Evolutionary conservation across 192 early-diverging fungal genomes (phyloP).

Genomic region (Coemansia sp.): DNA sequence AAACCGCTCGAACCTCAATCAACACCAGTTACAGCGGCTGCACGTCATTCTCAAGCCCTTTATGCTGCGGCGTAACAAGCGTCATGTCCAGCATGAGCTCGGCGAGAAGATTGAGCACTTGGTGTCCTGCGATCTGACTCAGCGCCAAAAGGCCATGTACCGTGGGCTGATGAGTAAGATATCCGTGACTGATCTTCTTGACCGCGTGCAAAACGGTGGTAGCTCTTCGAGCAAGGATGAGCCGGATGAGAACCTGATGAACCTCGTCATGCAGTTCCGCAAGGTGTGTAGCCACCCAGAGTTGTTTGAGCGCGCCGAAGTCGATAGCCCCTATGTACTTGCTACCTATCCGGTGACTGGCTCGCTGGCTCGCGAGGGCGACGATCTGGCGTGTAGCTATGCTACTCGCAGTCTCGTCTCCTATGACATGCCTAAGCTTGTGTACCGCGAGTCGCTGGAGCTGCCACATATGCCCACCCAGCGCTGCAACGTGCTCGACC

Average conservation of each 20-base stretch:
- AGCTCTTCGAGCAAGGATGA: conserved; percentile 60
- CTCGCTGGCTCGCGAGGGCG: conserved; percentile 64
- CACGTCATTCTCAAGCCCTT: conserved; percentile 96
- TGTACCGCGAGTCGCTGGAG: conserved; percentile 63
- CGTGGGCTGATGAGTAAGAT: conserved; percentile 76
- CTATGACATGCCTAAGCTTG: conserved; percentile 66
- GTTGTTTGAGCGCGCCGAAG: conserved; percentile 83
- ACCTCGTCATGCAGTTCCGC: conserved; percentile 93
- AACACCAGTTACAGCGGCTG: conserved; percentile 80
- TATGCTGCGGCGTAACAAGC: conserved; percentile 89
- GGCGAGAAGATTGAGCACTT: conserved; percentile 90
- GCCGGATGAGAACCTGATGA: conserved; percentile 84
- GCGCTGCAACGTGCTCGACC: conserved; percentile 23
- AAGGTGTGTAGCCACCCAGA: conserved; percentile 91
- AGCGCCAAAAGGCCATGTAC: conserved; percentile 73
- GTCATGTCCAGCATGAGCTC: conserved; percentile 87
- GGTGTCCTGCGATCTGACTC: conserved; percentile 76
- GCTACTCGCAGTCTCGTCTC: conserved; percentile 63
- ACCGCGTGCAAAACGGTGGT: conserved; percentile 62
- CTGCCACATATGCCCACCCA: conserved; percentile 23
- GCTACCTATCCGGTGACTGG: conserved; percentile 63
- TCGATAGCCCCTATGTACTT: conserved; percentile 69
- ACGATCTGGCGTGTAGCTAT: conserved; percentile 62
- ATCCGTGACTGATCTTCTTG: conserved; percentile 73
- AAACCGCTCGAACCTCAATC: conserved; percentile 76